Conservation (phyloP, 2,329 filamentous ascomycete species). For the Lasiodiplodia gonubiensis region DNA sequence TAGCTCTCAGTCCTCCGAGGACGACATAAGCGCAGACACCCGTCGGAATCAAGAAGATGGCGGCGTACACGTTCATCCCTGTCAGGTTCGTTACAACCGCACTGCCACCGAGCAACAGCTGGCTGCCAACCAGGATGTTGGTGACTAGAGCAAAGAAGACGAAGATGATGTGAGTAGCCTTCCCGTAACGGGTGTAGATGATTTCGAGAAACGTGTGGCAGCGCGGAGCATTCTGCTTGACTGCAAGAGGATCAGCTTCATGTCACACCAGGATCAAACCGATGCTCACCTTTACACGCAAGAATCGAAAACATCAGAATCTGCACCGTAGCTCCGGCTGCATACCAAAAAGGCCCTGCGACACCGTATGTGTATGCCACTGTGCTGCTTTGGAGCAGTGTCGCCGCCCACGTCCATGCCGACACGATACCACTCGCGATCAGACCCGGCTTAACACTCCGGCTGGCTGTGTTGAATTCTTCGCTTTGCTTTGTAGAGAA, state of each 20-base stretch:
- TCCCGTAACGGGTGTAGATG: conserved; percentile 56
- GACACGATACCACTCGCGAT: conserved; percentile 59
- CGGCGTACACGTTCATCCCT: conserved; percentile 53
- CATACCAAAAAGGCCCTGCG: conserved; percentile 47
- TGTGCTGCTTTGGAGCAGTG: conserved; percentile 39
- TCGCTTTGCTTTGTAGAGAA: conserved; percentile 54
- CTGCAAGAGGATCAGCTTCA: conserved; percentile 39
- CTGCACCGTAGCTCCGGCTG: conserved; percentile 51
- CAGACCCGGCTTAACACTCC: conserved; percentile 57
- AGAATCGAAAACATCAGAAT: conserved; percentile 53
- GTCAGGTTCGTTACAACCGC: conserved; percentile 52
- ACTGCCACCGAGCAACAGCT: conserved; percentile 42
- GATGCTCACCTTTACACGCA: conserved; percentile 42
- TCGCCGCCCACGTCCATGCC: conserved; percentile 37
- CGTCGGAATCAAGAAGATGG: conserved; percentile 51
- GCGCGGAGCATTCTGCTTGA: conserved; percentile 59
- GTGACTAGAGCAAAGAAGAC: conserved; percentile 57
- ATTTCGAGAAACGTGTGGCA: conserved; percentile 62
- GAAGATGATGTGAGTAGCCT: conserved; percentile 56
- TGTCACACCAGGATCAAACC: background rate
- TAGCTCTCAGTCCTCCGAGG: conserved; percentile 47
- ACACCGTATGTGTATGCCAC: conserved; percentile 44
- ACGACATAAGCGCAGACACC: conserved; percentile 47
- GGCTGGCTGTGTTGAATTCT: conserved; percentile 63
- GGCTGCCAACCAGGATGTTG: conserved; percentile 60